phyloP scores from a whole-genome alignment of 768 basidiomycete genomes.

The Asterophora lycoperdoides region DNA sequence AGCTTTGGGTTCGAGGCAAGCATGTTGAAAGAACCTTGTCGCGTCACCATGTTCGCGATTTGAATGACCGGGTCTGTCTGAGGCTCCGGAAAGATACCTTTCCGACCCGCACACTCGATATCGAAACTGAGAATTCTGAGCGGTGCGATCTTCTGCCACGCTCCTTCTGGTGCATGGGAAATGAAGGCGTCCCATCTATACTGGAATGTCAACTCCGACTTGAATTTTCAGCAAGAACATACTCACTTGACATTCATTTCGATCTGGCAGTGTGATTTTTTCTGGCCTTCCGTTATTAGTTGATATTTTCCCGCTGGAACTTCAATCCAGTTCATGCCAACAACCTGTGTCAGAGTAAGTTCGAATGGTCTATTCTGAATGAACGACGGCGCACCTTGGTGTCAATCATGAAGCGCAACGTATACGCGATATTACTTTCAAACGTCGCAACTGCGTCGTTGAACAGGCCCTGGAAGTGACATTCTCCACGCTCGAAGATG shows the following conservation, averaged over 20 bases:
- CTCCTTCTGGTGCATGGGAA: constrained; percentile 87
- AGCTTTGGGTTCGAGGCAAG: too few relatives aligned
- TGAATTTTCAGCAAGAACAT: neutral
- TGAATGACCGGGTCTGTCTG: constrained; percentile 92
- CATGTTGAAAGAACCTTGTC: constrained; percentile 65
- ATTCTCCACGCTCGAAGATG: constrained; percentile 72
- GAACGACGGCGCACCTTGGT: constrained; percentile 55
- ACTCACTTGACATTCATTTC: constrained; percentile 75
- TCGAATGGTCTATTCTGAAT: constrained; percentile 6
- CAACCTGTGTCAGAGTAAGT: constrained; percentile 49
- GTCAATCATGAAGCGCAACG: constrained; percentile 96
- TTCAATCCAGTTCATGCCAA: constrained; percentile 99
- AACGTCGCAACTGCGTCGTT: constrained; percentile 59
- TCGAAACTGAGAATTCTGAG: constrained; percentile 95
- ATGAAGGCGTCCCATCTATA: constrained; percentile 78
- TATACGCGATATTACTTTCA: constrained; percentile 93
- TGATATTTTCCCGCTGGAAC: constrained; percentile 79
- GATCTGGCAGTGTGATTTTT: constrained; percentile 82
- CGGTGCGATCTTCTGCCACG: constrained; percentile 91
- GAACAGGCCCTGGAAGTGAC: constrained; percentile 60
- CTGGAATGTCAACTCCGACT: constrained; percentile 1
- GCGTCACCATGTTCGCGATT: constrained; percentile 98
- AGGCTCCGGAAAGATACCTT: constrained; percentile 96
- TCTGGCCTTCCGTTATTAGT: constrained; percentile 50
- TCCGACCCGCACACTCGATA: constrained; percentile 97